These are phyloP conservation scores for Bonia amplexicaulis DNA, from an alignment of 176 grass and related monocot species.

Conservation along the genomic window DNA sequence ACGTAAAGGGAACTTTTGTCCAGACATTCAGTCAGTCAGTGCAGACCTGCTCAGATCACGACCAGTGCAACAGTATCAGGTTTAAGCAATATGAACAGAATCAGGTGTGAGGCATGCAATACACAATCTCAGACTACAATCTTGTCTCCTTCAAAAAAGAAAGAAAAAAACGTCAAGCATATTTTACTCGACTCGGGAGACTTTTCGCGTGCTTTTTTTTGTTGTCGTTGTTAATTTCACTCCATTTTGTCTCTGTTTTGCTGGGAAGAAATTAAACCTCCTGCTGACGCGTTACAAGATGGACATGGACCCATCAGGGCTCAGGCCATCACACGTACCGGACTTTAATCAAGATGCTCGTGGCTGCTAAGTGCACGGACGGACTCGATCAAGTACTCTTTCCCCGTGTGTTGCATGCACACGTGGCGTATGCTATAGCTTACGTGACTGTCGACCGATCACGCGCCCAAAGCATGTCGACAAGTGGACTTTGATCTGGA, in stretches of 20 bases:
- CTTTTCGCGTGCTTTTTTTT: background rate
- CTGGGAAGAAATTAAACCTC: background rate
- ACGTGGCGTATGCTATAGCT: background rate
- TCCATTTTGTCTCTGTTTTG: background rate
- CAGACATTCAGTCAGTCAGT: background rate
- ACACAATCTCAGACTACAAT: background rate
- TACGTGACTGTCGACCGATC: background rate
- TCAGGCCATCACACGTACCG: background rate
- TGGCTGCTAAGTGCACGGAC: background rate
- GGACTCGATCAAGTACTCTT: background rate
- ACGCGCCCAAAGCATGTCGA: conserved; percentile 13
- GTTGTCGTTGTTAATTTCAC: background rate
- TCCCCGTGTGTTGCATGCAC: background rate
- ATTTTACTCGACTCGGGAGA: no score
- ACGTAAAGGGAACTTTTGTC: background rate
- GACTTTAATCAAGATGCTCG: background rate
- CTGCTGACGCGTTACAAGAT: background rate
- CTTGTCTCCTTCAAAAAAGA: background rate
- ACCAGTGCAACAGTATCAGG: no score
- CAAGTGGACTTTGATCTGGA: conserved; percentile 20
- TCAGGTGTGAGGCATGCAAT: no score
- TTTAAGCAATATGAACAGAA: no score
- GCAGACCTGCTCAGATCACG: background rate
- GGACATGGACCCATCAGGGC: background rate
- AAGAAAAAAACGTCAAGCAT: no score